Percentiles rank a stretch among this genome's conserved stretches.
Conservation (phyloP, 1,139 yeast genomes). For the Pichia kudriavzevii region DNA sequence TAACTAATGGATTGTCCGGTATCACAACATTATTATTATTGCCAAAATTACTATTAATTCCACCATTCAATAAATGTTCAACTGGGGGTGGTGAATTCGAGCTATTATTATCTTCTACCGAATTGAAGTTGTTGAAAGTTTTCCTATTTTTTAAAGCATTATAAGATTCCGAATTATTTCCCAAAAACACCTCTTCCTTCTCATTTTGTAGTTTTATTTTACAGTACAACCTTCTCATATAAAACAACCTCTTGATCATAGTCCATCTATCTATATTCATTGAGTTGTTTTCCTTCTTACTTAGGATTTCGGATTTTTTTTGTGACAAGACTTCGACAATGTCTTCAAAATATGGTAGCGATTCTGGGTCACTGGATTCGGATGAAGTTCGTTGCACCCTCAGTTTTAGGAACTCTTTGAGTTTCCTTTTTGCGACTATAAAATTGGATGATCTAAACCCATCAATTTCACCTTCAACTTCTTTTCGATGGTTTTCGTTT, state of each 20-base stretch:
- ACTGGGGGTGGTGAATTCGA: conserved; percentile 3
- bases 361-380: conserved; percentile 32
- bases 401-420: conserved; percentile 38
- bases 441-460: conserved; percentile 33
- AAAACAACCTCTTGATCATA: conserved; percentile 60
- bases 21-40: conserved; percentile 5
- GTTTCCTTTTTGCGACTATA: conserved; percentile 43
- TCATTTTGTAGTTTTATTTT: conserved; percentile 5
- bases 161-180: background rate
- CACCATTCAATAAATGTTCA: too few species aligned
- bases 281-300: conserved; percentile 15
- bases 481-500: conserved; percentile 53
- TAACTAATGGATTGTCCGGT: conserved; percentile 18
- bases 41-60: conserved; percentile 3
- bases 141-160: background rate
- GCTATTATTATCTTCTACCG: too few species aligned
- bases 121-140: too few species aligned
- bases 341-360: conserved; percentile 52
- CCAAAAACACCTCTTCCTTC: too few species aligned
- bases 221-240: conserved; percentile 48
- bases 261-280: conserved; percentile 55
- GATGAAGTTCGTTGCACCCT: conserved; percentile 39
- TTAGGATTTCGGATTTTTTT: conserved; percentile 29
- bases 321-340: conserved; percentile 46
- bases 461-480: conserved; percentile 68